These are phyloP conservation scores for Vanrija sp. DNA, from an alignment of 1,284 basidiomycete genomes.

Conservation along the genomic window DNA sequence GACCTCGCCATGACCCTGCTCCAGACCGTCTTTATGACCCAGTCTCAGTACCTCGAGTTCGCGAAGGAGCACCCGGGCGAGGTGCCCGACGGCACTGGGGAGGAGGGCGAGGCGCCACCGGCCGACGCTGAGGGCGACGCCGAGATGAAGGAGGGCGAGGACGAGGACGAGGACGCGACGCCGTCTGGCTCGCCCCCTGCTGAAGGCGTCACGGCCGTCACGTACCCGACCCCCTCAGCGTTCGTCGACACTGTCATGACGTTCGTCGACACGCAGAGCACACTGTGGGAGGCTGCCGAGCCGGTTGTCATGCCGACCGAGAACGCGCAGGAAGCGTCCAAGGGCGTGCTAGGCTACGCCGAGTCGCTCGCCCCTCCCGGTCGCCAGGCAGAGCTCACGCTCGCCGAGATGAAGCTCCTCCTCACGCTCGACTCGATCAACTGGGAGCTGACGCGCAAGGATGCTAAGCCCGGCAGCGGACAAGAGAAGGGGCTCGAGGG, in stretches of 20 bases:
- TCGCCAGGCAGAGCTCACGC: conserved; percentile 41
- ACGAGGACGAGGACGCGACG: conserved; percentile 54
- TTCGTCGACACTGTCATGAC: conserved; percentile 39
- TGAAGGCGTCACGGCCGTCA: neutral
- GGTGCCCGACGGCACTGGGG: too few species aligned
- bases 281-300: conserved; percentile 33
- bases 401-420: conserved; percentile 40
- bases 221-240: conserved; percentile 36
- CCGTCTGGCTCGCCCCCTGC: neutral
- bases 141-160: conserved; percentile 14
- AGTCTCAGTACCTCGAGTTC: conserved; percentile 25
- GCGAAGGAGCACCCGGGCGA: neutral
- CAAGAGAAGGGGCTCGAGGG: conserved; percentile 31
- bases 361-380: conserved; percentile 17
- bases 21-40: conserved; percentile 32
- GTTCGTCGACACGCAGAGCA: conserved; percentile 32
- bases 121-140: conserved; percentile 7
- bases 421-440: conserved; percentile 38
- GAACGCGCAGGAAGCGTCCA: conserved; percentile 29
- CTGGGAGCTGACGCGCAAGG: conserved; percentile 33
- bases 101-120: conserved; percentile 9
- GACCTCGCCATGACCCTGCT: conserved; percentile 31
- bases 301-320: conserved; percentile 29
- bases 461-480: conserved; percentile 24
- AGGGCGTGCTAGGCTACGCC: conserved; percentile 29